Conservation (phyloP, 257 asterid species). For the Oldenlandia corymbosa region DNA sequence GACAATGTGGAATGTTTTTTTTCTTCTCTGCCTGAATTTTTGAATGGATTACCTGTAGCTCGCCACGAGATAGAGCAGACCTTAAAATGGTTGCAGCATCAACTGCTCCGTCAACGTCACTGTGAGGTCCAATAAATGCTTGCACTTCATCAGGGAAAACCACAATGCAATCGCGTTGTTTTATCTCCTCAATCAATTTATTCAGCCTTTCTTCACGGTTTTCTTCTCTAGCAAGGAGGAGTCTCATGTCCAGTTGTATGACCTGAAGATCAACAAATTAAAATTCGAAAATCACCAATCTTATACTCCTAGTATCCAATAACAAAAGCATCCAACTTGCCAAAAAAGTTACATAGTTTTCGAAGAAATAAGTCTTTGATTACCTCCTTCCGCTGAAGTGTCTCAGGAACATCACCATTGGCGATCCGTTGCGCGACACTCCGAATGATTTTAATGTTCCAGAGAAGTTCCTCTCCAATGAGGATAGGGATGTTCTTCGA, state of each 20-base stretch:
- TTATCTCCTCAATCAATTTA: conserved; percentile 91
- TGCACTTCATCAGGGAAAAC: conserved; percentile 95
- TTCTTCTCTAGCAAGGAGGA: conserved; percentile 90
- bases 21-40: no score
- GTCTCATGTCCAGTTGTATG: conserved; percentile 90
- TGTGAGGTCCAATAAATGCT: conserved; percentile 92
- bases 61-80: conserved; percentile 93
- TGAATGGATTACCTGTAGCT: no score
- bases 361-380: no score
- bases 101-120: conserved; percentile 95
- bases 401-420: conserved; percentile 92
- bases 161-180: conserved; percentile 78
- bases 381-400: conserved; percentile 94
- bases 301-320: no score
- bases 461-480: conserved; percentile 97
- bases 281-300: no score
- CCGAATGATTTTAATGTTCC: conserved; percentile 96
- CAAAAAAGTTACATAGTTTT: no score
- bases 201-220: conserved; percentile 89
- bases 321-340: no score
- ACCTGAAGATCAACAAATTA: no score
- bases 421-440: conserved; percentile 97
- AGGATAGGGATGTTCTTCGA: conserved; percentile 97
- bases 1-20: no score
- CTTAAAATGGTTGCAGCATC: conserved; percentile 94